Base-by-base conservation (phyloP, 1,284 basidiomycete species). In the Ceratobasidium sp. region DNA sequence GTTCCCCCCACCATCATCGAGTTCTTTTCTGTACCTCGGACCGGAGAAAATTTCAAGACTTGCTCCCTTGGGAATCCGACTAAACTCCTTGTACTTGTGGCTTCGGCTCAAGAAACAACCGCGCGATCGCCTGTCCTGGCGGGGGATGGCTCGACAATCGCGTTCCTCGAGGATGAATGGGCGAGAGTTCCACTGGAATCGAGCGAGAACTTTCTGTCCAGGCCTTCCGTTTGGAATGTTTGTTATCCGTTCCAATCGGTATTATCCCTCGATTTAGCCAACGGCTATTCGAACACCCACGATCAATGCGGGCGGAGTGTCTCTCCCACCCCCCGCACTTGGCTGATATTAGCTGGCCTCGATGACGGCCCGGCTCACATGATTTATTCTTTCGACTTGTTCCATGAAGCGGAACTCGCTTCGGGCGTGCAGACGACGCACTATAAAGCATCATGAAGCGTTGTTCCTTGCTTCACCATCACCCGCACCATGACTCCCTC, bases 401-500 rank as follows among this genome's bases (percentile, higher is more conserved):
- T 46, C 43, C 43, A 46, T n/a, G 14, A n/a, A 14, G 43, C n/a
- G 43, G n/a, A 46, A 19, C 16, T 43, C 41, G 9, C 16, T 43
- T n/a, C 43, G 14, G 43, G 27, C 39, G 41, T 48, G 27, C 22
- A 27, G 27, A 43, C 31, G 61, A 39, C 22, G 34, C 19, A 2
- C 41, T 63, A 63, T 63, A 63, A 29, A 63, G n/a, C 37, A 24
- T 41, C 41, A 41, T 22, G 31, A 8, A 22, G 19, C 13, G 13
- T 22, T 16, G 11, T 19, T n/a, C 14, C 31, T 43, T 13, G 13
- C 27, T 58, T 49, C 48, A n/a, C 37, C 41, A 27, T 16, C 16
- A 19, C 24, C 43, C 56, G 16, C 31, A 37, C 46, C 54, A 71
- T 71, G 68, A 27, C 56, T 71, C 56, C 68, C 43, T 54, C n/a